Percentiles rank a stretch among this genome's conserved stretches.
Conservation (phyloP, 192 early-diverging fungal genomes). For the Mortierella hygrophila region DNA sequence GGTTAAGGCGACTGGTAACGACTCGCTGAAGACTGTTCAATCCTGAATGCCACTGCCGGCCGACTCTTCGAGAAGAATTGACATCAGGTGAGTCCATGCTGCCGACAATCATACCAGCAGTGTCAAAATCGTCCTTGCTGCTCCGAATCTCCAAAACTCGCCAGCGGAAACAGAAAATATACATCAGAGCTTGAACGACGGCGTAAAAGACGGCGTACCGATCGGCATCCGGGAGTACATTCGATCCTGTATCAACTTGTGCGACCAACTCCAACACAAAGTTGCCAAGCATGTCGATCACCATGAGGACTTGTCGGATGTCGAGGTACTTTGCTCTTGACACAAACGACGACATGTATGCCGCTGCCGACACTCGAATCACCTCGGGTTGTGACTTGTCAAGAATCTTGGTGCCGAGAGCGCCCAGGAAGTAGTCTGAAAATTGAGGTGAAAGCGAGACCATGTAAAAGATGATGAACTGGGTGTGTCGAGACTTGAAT, state of each 20-base stretch:
- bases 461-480: slow-evolving; percentile 92
- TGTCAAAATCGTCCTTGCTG: slow-evolving; percentile 52
- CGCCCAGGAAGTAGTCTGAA: slow-evolving; percentile 84
- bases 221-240: slow-evolving; percentile 64
- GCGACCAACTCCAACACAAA: slow-evolving; percentile 81
- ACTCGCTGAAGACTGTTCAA: slow-evolving; percentile 77
- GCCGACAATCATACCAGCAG: slow-evolving; percentile 55
- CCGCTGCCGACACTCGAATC: slow-evolving; percentile 80
- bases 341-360: slow-evolving; percentile 90
- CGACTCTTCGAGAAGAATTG: not conserved
- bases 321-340: slow-evolving; percentile 88
- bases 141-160: slow-evolving; percentile 70
- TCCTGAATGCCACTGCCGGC: slow-evolving; percentile 72
- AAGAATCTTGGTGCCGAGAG: slow-evolving; percentile 72
- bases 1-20: slow-evolving; percentile 82
- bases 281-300: slow-evolving; percentile 74
- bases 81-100: slow-evolving; percentile 24
- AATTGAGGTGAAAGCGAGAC: slow-evolving; percentile 68
- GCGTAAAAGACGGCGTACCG: slow-evolving; percentile 88
- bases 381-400: slow-evolving; percentile 72
- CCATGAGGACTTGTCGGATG: slow-evolving; percentile 69
- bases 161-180: slow-evolving; percentile 97
- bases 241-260: slow-evolving; percentile 63
- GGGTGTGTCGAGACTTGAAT: slow-evolving; percentile 90
- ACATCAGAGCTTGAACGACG: slow-evolving; percentile 89